Conservation (phyloP, 2,329 filamentous ascomycete species). For the Colletotrichum sp. region DNA sequence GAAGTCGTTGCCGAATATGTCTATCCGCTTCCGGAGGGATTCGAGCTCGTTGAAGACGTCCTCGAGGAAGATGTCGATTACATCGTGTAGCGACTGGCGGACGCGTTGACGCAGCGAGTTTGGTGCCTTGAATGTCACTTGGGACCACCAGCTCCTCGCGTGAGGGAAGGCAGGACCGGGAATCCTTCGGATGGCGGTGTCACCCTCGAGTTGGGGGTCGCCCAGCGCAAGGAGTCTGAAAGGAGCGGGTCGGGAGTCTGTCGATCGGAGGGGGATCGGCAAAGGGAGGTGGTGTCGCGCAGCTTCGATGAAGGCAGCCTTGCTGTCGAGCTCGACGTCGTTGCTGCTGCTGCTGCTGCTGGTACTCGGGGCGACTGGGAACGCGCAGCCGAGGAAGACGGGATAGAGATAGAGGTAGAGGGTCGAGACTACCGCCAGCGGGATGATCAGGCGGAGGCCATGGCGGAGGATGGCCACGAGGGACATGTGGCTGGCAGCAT, state of each 20-base stretch:
- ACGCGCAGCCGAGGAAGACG: constrained; percentile 78
- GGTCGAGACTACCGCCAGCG: constrained; percentile 72
- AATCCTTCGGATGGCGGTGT: constrained; percentile 76
- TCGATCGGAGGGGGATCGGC: constrained; percentile 25
- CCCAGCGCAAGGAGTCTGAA: constrained; percentile 88
- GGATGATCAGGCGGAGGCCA: constrained; percentile 61
- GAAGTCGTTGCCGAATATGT: constrained; percentile 91
- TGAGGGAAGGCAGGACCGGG: constrained; percentile 60
- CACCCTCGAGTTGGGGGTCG: constrained; percentile 93
- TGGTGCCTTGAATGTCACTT: constrained; percentile 50
- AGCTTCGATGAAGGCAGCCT: constrained; percentile 42
- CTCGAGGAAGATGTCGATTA: constrained; percentile 65
- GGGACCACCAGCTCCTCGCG: constrained; percentile 48
- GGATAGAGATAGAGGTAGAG: constrained; percentile 90
- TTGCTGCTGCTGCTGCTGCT: background rate
- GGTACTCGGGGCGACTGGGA: constrained; percentile 60
- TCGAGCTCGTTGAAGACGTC: constrained; percentile 73
- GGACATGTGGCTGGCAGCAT: constrained; percentile 49
- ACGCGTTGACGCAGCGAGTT: constrained; percentile 58
- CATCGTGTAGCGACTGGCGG: constrained; percentile 59
- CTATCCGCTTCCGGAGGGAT: constrained; percentile 78
- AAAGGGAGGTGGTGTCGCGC: constrained; percentile 31
- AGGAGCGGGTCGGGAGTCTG: constrained; percentile 57
- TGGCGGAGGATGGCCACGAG: constrained; percentile 59
- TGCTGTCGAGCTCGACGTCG: constrained; percentile 13